Evolutionary conservation across 495 filamentous ascomycete genomes (phyloP).

Genomic region (Barbatosphaeria neglecta): DNA sequence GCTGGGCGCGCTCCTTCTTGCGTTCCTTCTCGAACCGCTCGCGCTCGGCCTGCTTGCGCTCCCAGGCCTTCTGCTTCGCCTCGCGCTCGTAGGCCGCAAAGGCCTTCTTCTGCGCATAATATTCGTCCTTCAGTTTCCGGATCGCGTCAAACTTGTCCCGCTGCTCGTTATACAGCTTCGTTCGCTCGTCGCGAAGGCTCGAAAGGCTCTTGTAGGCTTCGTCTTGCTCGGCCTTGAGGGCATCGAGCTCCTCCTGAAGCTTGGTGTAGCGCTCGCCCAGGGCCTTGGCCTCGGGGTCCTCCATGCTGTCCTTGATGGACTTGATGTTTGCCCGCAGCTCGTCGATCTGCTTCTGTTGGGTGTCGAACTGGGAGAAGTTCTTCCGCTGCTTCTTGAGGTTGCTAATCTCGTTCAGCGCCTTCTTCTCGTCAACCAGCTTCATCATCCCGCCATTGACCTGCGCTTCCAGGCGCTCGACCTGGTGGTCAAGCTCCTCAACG

Average conservation of each 20-base stretch:
- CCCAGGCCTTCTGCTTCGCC: slow-evolving; percentile 53
- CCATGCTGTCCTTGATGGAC: slow-evolving; percentile 70
- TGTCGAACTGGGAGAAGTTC: slow-evolving; percentile 73
- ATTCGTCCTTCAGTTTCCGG: slow-evolving; percentile 75
- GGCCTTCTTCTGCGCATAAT: slow-evolving; percentile 65
- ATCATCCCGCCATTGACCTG: slow-evolving; percentile 76
- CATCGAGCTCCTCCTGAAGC: slow-evolving; percentile 74
- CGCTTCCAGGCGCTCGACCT: slow-evolving; percentile 69
- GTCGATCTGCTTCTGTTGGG: slow-evolving; percentile 73
- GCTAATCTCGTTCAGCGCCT: slow-evolving; percentile 71
- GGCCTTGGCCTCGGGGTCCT: slow-evolving; percentile 85
- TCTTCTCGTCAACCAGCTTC: slow-evolving; percentile 94
- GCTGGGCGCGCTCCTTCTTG: slow-evolving; percentile 74
- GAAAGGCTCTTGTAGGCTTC: slow-evolving; percentile 75
- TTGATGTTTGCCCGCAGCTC: slow-evolving; percentile 74
- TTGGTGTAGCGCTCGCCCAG: slow-evolving; percentile 72
- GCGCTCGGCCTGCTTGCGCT: slow-evolving; percentile 48
- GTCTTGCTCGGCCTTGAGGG: slow-evolving; percentile 83
- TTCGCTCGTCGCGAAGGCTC: slow-evolving; percentile 77
- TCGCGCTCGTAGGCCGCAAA: slow-evolving; percentile 72
- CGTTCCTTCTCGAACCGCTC: slow-evolving; percentile 71
- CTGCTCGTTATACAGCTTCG: slow-evolving; percentile 68
- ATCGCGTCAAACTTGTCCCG: slow-evolving; percentile 71
- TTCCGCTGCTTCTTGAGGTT: slow-evolving; percentile 80
- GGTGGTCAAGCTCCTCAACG: slow-evolving; percentile 72